phyloP scores from a whole-genome alignment of 345 rosid species.

The Camelina hispida region DNA sequence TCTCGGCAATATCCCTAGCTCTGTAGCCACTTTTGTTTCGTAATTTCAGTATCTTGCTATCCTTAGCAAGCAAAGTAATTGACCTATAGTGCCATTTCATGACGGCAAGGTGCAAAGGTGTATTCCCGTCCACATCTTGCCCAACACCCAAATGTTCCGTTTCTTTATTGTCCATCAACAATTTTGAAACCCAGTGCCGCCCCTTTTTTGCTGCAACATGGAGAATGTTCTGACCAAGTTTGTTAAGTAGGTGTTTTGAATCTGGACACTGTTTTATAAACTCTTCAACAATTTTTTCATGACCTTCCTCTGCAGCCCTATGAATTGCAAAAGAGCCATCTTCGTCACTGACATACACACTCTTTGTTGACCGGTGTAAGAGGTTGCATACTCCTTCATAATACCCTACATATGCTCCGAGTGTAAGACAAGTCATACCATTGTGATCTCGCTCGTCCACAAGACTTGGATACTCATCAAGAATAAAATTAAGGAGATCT shows the following conservation, averaged over 20 bases:
- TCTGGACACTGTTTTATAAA: neutral
- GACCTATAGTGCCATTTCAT: neutral
- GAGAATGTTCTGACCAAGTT: neutral
- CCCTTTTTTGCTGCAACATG: neutral
- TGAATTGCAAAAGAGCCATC: neutral
- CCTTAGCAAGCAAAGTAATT: neutral
- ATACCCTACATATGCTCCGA: neutral
- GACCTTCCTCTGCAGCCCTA: neutral
- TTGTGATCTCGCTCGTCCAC: neutral
- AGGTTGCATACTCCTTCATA: neutral
- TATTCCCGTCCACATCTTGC: constrained; percentile 4
- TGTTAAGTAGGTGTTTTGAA: neutral
- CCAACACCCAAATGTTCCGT: neutral
- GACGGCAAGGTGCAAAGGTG: constrained; percentile 3
- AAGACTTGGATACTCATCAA: neutral
- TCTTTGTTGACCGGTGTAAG: neutral
- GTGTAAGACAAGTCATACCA: neutral
- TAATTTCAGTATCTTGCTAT: neutral
- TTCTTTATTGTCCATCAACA: neutral
- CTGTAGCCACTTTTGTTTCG: neutral
- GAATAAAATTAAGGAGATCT: neutral
- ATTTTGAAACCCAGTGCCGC: neutral
- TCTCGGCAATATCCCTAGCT: neutral
- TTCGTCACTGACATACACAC: neutral
- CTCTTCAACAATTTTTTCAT: neutral